These are phyloP conservation scores for Lyophyllum atratum DNA, from an alignment of 768 basidiomycete genomes.

Conservation along the genomic window DNA sequence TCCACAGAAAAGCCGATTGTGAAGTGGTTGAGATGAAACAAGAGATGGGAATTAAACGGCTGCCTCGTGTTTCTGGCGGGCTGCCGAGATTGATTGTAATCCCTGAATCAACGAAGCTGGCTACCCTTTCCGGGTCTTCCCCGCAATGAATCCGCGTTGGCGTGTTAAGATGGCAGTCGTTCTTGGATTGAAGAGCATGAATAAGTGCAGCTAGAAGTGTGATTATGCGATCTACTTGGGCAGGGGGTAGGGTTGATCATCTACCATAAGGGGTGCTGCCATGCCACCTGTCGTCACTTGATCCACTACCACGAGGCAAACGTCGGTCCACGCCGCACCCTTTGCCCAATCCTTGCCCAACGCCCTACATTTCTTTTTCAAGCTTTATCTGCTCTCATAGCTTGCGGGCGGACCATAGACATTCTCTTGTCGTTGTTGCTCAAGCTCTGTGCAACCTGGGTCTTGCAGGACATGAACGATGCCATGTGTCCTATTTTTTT, in stretches of 20 bases:
- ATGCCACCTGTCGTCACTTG: constrained; percentile 23
- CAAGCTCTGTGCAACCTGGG: neutral
- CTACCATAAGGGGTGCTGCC: constrained; percentile 14
- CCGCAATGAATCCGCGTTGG: constrained; percentile 31
- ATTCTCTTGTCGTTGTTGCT: neutral
- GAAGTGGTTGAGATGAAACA: constrained; percentile 29
- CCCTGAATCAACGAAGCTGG: constrained; percentile 25
- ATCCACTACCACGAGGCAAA: constrained; percentile 28
- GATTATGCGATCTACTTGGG: constrained; percentile 7
- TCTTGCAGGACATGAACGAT: neutral
- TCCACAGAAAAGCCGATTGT: constrained; percentile 30
- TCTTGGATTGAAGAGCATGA: constrained; percentile 15
- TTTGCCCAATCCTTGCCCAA: constrained; percentile 29
- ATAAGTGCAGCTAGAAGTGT: constrained; percentile 7
- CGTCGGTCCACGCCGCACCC: constrained; percentile 32
- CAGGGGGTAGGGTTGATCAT: constrained; percentile 22
- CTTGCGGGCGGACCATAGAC: neutral
- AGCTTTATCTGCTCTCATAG: constrained; percentile 16
- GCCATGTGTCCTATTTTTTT: constrained; percentile 3
- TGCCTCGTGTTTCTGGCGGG: constrained; percentile 42
- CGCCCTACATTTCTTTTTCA: constrained; percentile 15
- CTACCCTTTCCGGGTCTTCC: constrained; percentile 30
- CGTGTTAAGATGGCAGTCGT: constrained; percentile 11
- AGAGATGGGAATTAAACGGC: constrained; percentile 37
- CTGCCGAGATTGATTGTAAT: constrained; percentile 35